Evolutionary conservation across 371 early-diverging fungal genomes (phyloP).

Genomic region (Apophysomyces variabilis): DNA sequence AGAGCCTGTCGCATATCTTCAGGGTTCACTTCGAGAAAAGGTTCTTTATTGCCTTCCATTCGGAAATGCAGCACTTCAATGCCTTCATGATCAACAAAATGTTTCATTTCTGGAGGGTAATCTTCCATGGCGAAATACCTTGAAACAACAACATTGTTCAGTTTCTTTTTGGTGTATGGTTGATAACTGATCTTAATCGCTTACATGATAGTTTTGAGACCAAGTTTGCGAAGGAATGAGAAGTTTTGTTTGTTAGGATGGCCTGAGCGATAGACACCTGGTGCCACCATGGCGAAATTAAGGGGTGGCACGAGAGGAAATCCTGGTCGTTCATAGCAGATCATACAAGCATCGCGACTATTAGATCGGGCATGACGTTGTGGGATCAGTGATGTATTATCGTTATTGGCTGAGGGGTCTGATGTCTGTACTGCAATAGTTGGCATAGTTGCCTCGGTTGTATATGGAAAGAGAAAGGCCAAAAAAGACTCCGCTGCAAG

Average conservation of each 20-base stretch:
- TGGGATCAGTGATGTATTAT: slow-evolving; percentile 7
- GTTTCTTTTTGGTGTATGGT: no score
- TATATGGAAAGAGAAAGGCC: no score
- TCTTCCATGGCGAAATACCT: slow-evolving; percentile 84
- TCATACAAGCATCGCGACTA: slow-evolving; percentile 32
- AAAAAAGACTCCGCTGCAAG: not conserved
- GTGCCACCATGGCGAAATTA: slow-evolving; percentile 89
- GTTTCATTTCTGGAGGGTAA: slow-evolving; percentile 76
- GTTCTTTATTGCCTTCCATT: slow-evolving; percentile 94
- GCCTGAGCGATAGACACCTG: slow-evolving; percentile 87
- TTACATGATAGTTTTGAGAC: slow-evolving; percentile 80
- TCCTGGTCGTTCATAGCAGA: slow-evolving; percentile 46
- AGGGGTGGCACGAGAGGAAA: slow-evolving; percentile 81
- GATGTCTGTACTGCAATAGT: slow-evolving; percentile 28
- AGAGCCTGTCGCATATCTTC: slow-evolving; percentile 79
- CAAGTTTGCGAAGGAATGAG: slow-evolving; percentile 76
- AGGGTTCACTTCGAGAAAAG: slow-evolving; percentile 88
- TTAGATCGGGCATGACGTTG: slow-evolving; percentile 5
- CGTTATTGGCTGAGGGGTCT: slow-evolving; percentile 14
- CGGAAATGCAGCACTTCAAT: slow-evolving; percentile 80
- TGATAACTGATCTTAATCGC: not conserved
- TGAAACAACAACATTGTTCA: not conserved
- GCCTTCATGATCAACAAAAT: slow-evolving; percentile 73
- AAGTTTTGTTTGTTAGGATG: slow-evolving; percentile 85
- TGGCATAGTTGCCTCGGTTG: slow-evolving; percentile 13